Conservation (phyloP, 768 basidiomycete species). For the Pisolithus orientalis region DNA sequence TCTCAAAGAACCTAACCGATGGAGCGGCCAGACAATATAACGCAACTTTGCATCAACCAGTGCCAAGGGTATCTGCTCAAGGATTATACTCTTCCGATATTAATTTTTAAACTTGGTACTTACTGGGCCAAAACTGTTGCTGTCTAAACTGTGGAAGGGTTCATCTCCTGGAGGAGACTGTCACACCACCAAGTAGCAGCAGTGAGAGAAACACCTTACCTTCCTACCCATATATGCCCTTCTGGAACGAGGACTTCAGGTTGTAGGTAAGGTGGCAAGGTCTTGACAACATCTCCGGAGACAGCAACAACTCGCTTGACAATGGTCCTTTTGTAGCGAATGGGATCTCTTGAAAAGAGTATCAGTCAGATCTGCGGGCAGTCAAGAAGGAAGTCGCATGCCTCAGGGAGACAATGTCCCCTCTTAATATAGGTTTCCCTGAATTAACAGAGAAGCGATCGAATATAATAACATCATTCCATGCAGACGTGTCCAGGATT, state of each 20-base stretch:
- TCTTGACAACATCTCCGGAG: conserved; percentile 57
- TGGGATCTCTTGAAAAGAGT: conserved; percentile 45
- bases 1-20: conserved; percentile 37
- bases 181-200: conserved; percentile 6
- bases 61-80: conserved; percentile 33
- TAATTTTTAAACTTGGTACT: conserved; percentile 11
- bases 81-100: conserved; percentile 3
- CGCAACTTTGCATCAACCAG: conserved; percentile 47
- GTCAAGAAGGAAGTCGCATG: conserved; percentile 18
- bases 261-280: conserved; percentile 63
- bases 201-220: conserved; percentile 34
- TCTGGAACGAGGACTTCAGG: conserved; percentile 46
- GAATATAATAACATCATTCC: conserved; percentile 60
- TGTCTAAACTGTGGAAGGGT: conserved; percentile 60
- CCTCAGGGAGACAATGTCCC: conserved; percentile 64
- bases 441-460: conserved; percentile 41
- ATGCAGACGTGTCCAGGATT: conserved; percentile 64
- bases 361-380: not conserved
- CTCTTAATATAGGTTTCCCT: conserved; percentile 36
- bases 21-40: conserved; percentile 46
- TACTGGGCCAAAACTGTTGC: conserved; percentile 69
- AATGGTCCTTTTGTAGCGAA: conserved; percentile 43
- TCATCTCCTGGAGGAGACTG: conserved; percentile 47
- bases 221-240: conserved; percentile 75
- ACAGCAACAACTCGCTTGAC: conserved; percentile 64